Percentiles rank a stretch among this genome's conserved stretches.
phyloP scores from a whole-genome alignment of 2,329 filamentous ascomycete species.

The Diaporthe sp. region DNA sequence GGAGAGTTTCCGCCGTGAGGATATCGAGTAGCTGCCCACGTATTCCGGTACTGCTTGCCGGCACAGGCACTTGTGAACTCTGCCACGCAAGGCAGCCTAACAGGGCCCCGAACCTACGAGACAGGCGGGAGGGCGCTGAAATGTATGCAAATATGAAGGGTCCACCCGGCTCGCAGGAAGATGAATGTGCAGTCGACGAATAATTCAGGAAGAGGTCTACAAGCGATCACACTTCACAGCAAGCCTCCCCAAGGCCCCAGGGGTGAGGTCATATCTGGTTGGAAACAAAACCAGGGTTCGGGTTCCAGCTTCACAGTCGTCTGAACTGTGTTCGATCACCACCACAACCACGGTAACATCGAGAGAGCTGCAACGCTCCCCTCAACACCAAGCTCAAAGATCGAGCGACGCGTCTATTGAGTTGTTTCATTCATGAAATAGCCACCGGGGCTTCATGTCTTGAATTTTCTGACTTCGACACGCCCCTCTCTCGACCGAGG shows the following conservation, averaged over 20 bases:
- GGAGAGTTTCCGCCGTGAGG: neutral
- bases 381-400: neutral
- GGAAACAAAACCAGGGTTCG: neutral
- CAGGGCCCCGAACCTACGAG: neutral
- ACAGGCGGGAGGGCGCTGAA: no score
- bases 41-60: neutral
- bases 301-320: neutral
- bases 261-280: slow-evolving; percentile 2
- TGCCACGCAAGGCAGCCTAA: neutral
- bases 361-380: neutral
- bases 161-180: neutral
- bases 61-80: neutral
- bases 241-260: neutral
- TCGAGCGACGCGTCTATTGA: neutral
- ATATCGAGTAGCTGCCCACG: neutral
- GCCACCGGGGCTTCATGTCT: neutral
- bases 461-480: neutral
- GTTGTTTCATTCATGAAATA: neutral
- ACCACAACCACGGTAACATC: neutral
- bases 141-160: neutral
- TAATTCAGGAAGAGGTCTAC: neutral
- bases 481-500: neutral
- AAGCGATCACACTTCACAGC: neutral
- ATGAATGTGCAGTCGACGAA: neutral
- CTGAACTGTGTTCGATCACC: neutral